Conservation (phyloP, 257 asterid genomes). For the Pogostemon cablin region DNA sequence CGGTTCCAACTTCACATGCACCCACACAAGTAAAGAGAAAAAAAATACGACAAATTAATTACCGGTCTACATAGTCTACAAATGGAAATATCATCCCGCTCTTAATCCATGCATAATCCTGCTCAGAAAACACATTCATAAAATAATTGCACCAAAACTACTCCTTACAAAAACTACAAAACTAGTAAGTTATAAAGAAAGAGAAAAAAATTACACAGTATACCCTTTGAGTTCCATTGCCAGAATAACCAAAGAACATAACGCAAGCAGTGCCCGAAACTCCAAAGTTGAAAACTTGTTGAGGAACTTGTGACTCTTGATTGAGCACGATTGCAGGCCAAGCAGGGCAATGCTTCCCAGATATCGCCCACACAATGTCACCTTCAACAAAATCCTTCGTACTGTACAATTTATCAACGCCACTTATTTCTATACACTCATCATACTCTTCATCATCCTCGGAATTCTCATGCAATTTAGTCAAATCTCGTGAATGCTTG, state of each 20-base stretch:
- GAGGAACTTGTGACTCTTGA: slow-evolving; percentile 81
- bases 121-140: slow-evolving; percentile 43
- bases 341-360: slow-evolving; percentile 80
- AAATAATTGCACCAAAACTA: slow-evolving; percentile 34
- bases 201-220: slow-evolving; percentile 10
- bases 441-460: slow-evolving; percentile 61
- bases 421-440: slow-evolving; percentile 50
- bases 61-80: slow-evolving; percentile 91
- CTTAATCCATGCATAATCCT: slow-evolving; percentile 97
- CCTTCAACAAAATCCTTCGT: slow-evolving; percentile 63
- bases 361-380: slow-evolving; percentile 92
- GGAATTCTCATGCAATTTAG: slow-evolving; percentile 44
- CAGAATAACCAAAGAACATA: slow-evolving; percentile 99
- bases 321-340: slow-evolving; percentile 98
- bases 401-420: slow-evolving; percentile 51
- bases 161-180: slow-evolving; percentile 24
- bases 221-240: slow-evolving; percentile 99
- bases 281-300: slow-evolving; percentile 70
- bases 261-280: slow-evolving; percentile 72
- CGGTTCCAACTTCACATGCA: slow-evolving; percentile 29
- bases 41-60: slow-evolving; percentile 30
- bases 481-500: slow-evolving; percentile 46
- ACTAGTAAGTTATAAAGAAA: slow-evolving; percentile 24
- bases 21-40: slow-evolving; percentile 11
- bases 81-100: slow-evolving; percentile 92